phyloP scores from a whole-genome alignment of 2,329 filamentous ascomycete genomes.

The Fusarium verrucosum region DNA sequence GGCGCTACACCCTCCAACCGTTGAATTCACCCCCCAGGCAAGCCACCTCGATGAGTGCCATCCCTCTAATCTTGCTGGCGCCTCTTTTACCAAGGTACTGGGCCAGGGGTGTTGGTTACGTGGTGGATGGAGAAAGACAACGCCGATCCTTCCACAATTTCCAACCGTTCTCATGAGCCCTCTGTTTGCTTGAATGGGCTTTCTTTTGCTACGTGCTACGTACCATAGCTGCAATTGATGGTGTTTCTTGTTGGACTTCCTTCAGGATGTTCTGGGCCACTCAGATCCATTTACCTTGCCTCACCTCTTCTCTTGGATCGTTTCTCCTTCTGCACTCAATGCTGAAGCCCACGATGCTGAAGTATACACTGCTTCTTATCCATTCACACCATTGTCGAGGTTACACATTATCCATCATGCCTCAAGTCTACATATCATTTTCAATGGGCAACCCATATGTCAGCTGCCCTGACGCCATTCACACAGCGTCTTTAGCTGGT shows the following conservation, averaged over 20 bases:
- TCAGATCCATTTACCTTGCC: constrained; percentile 31
- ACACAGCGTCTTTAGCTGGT: constrained; percentile 31
- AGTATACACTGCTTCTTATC: not conserved
- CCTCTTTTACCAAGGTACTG: constrained; percentile 42
- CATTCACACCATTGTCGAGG: constrained; percentile 7
- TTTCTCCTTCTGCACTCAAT: constrained; percentile 1
- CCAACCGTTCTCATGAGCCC: constrained; percentile 34
- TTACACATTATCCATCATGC: constrained; percentile 23
- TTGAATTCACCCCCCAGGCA: constrained; percentile 39
- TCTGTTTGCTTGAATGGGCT: constrained; percentile 13
- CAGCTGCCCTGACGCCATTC: constrained; percentile 37
- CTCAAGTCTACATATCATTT: not conserved
- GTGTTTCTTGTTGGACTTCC: constrained; percentile 19
- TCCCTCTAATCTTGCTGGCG: constrained; percentile 41
- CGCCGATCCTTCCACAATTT: constrained; percentile 43
- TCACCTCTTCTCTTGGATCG: constrained; percentile 15
- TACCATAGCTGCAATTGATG: constrained; percentile 8
- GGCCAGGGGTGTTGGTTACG: constrained; percentile 38
- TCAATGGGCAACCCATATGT: too few relatives aligned
- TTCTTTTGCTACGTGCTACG: constrained; percentile 15
- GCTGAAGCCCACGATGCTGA: constrained; percentile 16
- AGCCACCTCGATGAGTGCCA: constrained; percentile 39
- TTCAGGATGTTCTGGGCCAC: constrained; percentile 36
- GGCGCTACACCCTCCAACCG: constrained; percentile 17
- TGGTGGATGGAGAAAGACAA: constrained; percentile 33